These are phyloP conservation scores for Hortiboletus flavorubellus DNA, from an alignment of 768 basidiomycete genomes.

Conservation along the genomic window DNA sequence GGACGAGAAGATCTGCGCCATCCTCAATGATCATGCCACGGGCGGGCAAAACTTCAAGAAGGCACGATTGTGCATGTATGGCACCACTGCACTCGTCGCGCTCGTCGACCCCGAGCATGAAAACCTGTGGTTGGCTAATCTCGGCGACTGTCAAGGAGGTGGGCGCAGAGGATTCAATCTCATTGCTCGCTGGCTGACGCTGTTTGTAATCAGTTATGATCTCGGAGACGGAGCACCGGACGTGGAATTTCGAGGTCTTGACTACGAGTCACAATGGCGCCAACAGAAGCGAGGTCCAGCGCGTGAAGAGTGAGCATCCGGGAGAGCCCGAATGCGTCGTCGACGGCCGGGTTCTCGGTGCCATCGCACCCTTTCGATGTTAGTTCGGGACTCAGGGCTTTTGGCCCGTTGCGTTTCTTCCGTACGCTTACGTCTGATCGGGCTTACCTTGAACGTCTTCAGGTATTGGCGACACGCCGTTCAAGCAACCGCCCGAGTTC, in stretches of 20 bases:
- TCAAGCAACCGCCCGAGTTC: slow-evolving; percentile 70
- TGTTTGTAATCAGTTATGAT: slow-evolving; percentile 45
- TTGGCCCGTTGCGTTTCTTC: slow-evolving; percentile 4
- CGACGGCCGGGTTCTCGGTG: slow-evolving; percentile 68
- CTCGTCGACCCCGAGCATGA: slow-evolving; percentile 65
- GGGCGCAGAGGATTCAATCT: slow-evolving; percentile 23
- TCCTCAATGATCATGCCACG: slow-evolving; percentile 61
- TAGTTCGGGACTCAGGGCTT: slow-evolving; percentile 29
- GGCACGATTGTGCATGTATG: slow-evolving; percentile 72
- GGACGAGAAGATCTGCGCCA: slow-evolving; percentile 51
- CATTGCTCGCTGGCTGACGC: not conserved
- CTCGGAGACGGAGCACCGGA: slow-evolving; percentile 42
- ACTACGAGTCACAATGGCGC: slow-evolving; percentile 71
- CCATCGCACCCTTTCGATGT: slow-evolving; percentile 77
- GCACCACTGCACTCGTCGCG: slow-evolving; percentile 72
- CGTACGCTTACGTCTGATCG: slow-evolving; percentile 9
- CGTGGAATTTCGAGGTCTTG: slow-evolving; percentile 59
- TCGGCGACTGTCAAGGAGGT: slow-evolving; percentile 81
- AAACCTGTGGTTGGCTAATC: slow-evolving; percentile 76
- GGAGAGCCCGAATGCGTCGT: slow-evolving; percentile 65
- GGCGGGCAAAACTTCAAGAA: slow-evolving; percentile 62
- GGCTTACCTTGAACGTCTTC: slow-evolving; percentile 1
- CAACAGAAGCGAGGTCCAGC: slow-evolving; percentile 61
- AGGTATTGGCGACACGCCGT: slow-evolving; percentile 70
- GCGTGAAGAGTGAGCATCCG: slow-evolving; percentile 63